Percentiles rank a stretch among this genome's conserved stretches.
phyloP scores from a whole-genome alignment of 1,139 yeast genomes.

The Pneumocystis canis region DNA sequence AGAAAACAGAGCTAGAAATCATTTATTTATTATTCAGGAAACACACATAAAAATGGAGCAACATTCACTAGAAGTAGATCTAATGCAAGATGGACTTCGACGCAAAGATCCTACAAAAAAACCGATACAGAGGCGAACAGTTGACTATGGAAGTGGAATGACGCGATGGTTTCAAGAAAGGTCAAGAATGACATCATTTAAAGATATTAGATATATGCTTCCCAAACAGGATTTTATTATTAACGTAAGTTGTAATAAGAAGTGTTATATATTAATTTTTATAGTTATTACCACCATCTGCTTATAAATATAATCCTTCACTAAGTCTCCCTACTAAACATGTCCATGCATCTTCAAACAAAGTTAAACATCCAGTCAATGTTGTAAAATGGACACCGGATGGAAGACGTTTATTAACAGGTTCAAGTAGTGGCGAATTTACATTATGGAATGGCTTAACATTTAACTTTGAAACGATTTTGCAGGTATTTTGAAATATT shows the following conservation, averaged over 20 bases:
- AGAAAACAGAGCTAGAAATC: background rate
- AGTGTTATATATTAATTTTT: slow-evolving; percentile 36
- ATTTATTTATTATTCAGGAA: background rate
- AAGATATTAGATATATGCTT: slow-evolving; percentile 63
- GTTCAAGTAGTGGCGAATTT: slow-evolving; percentile 87
- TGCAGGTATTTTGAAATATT: slow-evolving; percentile 37
- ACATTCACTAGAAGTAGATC: background rate
- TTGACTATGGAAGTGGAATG: slow-evolving; percentile 76
- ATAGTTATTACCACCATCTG: slow-evolving; percentile 41
- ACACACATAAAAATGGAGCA: background rate
- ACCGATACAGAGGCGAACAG: slow-evolving; percentile 43
- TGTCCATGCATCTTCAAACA: slow-evolving; percentile 80
- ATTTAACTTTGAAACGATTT: slow-evolving; percentile 87
- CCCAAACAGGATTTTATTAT: slow-evolving; percentile 49
- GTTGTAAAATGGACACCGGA: slow-evolving; percentile 94
- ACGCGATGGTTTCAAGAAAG: slow-evolving; percentile 56
- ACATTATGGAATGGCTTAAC: slow-evolving; percentile 95
- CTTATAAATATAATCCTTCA: slow-evolving; percentile 38
- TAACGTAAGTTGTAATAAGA: slow-evolving; percentile 21
- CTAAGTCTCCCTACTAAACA: slow-evolving; percentile 63
- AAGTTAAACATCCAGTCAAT: slow-evolving; percentile 81
- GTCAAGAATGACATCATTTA: slow-evolving; percentile 41
- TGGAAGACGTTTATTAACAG: slow-evolving; percentile 78
- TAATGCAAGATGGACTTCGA: background rate
- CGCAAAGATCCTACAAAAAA: background rate